phyloP scores from a whole-genome alignment of 2,329 filamentous ascomycete species.

The Diaporthe sp. region DNA sequence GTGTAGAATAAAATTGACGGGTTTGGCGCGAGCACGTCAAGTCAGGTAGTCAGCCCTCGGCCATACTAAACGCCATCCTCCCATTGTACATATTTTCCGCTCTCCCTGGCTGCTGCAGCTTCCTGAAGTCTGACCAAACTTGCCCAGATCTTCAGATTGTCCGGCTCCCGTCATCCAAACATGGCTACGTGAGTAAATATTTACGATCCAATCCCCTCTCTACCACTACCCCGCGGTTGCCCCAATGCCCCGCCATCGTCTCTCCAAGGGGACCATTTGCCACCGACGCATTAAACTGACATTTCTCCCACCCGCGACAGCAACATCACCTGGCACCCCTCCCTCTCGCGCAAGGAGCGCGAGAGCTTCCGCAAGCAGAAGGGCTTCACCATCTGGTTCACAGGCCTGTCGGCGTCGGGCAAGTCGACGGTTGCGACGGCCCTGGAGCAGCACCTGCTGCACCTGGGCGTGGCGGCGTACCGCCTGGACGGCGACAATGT shows the following conservation, averaged over 20 bases:
- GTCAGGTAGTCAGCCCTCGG: slow-evolving; percentile 27
- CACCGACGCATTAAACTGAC: slow-evolving; percentile 21
- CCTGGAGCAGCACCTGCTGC: slow-evolving; percentile 95
- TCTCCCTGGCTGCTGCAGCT: neutral
- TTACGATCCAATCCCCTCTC: neutral
- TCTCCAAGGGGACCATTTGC: slow-evolving; percentile 18
- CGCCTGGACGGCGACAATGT: slow-evolving; percentile 98
- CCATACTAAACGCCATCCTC: slow-evolving; percentile 34
- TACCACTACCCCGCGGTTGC: slow-evolving; percentile 11
- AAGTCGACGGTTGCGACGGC: slow-evolving; percentile 98
- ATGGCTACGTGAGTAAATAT: slow-evolving; percentile 40
- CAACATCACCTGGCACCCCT: slow-evolving; percentile 92
- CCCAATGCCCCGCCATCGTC: slow-evolving; percentile 39
- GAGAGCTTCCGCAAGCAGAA: slow-evolving; percentile 80
- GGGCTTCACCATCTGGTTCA: slow-evolving; percentile 98
- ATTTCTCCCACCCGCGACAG: slow-evolving; percentile 54
- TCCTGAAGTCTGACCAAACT: neutral
- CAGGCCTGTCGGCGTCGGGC: slow-evolving; percentile 92
- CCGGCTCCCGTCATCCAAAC: neutral
- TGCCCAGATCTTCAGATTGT: slow-evolving; percentile 5
- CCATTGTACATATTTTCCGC: slow-evolving; percentile 22
- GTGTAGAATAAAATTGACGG: slow-evolving; percentile 29
- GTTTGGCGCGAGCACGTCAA: slow-evolving; percentile 20
- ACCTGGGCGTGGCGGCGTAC: slow-evolving; percentile 85
- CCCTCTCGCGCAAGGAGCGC: slow-evolving; percentile 82